Conservation (phyloP, 2,329 filamentous ascomycete genomes). For the Alternaria sp. region DNA sequence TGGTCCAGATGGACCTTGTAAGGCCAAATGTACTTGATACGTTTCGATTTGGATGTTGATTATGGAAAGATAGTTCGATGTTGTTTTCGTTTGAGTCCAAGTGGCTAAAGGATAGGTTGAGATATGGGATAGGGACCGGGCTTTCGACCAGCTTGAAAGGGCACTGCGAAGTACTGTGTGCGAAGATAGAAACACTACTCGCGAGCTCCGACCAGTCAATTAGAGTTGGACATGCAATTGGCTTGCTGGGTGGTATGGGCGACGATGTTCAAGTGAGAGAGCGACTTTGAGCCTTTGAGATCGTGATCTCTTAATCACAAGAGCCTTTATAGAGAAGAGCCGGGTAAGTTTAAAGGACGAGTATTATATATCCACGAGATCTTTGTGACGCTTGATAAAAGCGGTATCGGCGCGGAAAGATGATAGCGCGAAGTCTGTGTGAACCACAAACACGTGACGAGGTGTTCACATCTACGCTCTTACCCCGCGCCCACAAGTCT, state of each 20-base stretch:
- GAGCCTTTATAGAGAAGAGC: slow-evolving; percentile 1
- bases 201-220: neutral
- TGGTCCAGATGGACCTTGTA: neutral
- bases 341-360: neutral
- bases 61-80: neutral
- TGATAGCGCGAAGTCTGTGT: neutral
- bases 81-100: neutral
- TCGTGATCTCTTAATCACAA: neutral
- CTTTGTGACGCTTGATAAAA: slow-evolving; percentile 1
- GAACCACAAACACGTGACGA: slow-evolving; percentile 4
- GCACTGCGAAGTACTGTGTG: neutral
- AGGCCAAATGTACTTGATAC: neutral
- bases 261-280: slow-evolving; percentile 15
- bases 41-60: neutral
- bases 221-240: neutral
- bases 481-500: slow-evolving; percentile 1
- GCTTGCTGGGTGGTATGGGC: neutral
- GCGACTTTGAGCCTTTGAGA: neutral
- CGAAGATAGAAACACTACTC: neutral
- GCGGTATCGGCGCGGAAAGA: slow-evolving; percentile 9
- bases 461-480: neutral
- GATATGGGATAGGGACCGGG: neutral
- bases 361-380: neutral
- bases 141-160: neutral
- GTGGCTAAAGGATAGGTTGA: neutral